Evolutionary conservation across 2,329 filamentous ascomycete species (phyloP), one percentile per base, ranked within the genome.

Genomic region (Penicillium oxalicum): DNA sequence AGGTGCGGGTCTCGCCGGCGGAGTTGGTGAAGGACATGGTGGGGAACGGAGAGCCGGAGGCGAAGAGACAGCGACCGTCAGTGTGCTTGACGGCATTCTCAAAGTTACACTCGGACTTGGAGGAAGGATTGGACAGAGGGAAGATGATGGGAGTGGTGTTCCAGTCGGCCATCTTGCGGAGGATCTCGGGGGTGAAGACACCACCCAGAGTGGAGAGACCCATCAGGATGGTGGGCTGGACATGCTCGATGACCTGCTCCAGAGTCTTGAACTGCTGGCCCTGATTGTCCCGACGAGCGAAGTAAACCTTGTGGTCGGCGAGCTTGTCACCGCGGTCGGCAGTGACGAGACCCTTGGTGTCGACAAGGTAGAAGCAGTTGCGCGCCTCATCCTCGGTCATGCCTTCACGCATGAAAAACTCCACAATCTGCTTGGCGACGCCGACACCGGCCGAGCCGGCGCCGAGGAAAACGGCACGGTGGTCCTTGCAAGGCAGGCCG

Each of bases 41-140:
- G 25, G 83, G 80, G 80, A 97, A 97, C 11, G 93, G 93, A 42
- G 90, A 95, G 55, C 93, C 93, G 5, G 90, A 96, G 44, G 93
- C 93, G 65, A 98, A 98, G 67, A 98, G 83, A 61, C 84, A 90
- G 47, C 84, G 88, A 53, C 91, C 91, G 50, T 97, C 87, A 9
- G 91, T 97, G 83, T 91, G 84, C 63, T 83, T 81, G 63, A 97
- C 80, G 12, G 93, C 93, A 66, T 93, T 87, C 77, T 96, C 91
- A 63, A 94, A 97, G 12, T 89, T 95, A 76, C 93, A 97, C 75
- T 98, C 93, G 7, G 91, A 94, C 77, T 97, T 96, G 73, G 86
- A 91, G 44, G 91, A 84, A 43, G 93, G 93, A 76, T 98, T 97
- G 72, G 88, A 95, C 38, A 98, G 84, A 47, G 91, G 91, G 82